A percentile compares a stretch with the other conserved stretches of the same genome.
Evolutionary conservation across 768 basidiomycete species (phyloP).

Genomic region (Auricularia cornea): DNA sequence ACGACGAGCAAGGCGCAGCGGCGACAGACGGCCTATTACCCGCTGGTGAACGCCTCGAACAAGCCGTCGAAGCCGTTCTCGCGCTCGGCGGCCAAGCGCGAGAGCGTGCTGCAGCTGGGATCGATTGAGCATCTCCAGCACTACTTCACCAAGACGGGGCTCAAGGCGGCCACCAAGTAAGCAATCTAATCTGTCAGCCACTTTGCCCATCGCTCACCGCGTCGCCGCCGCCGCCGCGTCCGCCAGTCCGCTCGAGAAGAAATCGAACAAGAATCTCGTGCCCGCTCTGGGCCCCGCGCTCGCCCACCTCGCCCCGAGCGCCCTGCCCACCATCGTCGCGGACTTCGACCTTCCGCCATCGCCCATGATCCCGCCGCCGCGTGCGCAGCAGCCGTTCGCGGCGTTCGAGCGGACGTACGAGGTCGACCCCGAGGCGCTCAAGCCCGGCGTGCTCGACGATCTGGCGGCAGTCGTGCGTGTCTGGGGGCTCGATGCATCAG

Average conservation of each 20-base stretch:
- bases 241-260: slow-evolving; percentile 18
- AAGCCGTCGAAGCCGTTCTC: slow-evolving; percentile 82
- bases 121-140: slow-evolving; percentile 94
- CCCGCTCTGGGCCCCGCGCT: slow-evolving; percentile 62
- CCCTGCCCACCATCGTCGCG: slow-evolving; percentile 30
- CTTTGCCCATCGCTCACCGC: neutral
- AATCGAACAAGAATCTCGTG: slow-evolving; percentile 53
- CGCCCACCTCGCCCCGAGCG: slow-evolving; percentile 33
- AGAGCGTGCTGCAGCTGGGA: slow-evolving; percentile 90
- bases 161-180: slow-evolving; percentile 62
- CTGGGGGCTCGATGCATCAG: slow-evolving; percentile 43
- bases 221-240: neutral
- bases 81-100: slow-evolving; percentile 83
- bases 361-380: slow-evolving; percentile 43
- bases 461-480: slow-evolving; percentile 51
- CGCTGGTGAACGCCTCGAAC: slow-evolving; percentile 58
- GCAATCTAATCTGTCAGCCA: slow-evolving; percentile 23
- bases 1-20: slow-evolving; percentile 20
- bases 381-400: slow-evolving; percentile 36
- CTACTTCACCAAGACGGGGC: slow-evolving; percentile 86
- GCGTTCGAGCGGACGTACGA: slow-evolving; percentile 58
- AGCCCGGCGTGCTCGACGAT: slow-evolving; percentile 72
- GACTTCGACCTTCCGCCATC: slow-evolving; percentile 66
- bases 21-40: slow-evolving; percentile 71
- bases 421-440: slow-evolving; percentile 67